Evolutionary conservation across 257 asterid genomes (phyloP), one percentile per base, ranked within the genome.

Genomic region (Parsonsia alboflavescens): DNA sequence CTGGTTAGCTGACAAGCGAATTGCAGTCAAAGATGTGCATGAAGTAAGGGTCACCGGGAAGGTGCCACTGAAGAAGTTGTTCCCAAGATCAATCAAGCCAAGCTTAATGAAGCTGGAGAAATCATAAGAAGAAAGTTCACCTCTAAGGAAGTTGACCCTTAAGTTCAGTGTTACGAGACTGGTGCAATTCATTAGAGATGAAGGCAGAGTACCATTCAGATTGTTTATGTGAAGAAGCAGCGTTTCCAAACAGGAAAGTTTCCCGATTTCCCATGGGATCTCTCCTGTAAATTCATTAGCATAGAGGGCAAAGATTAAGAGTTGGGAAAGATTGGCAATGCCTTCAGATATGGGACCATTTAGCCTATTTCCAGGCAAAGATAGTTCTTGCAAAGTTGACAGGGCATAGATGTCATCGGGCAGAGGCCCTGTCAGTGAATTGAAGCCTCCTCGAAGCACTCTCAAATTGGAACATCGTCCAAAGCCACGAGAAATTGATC

Each of bases 1-100:
- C 19, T 73, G 72, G 81, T 94, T 92, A 3, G 91, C 79, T 2
- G 96, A 96, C 66, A 94, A 77, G n/a, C 97, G 97, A 61, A 92
- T 63, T 3, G 97, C 97, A 0, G 89, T 86, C 46, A 94, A 86
- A 21, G 82, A 85, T 77, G 81, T 88, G 95, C 96, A 89, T 15
- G 86, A 77, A 48, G 90, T 89, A 19, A 94, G 95, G 54, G 91
- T 84, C 28, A 74, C 70, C 10, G 99, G 96, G 83, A 92, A 75
- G 24, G 73, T 54, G 45, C 99, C 99, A 2, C 22, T 59, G 81
- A 94, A 94, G 48, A 68, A 53, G 61, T 94, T 92, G 53, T 92
- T 86, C 48, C 99, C 97, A 16, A 94, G 90, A 84, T 94, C 99
- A 75, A 94, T 77, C 6, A 85, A 72, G 62, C 65, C 70, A 0